Base-by-base conservation (phyloP, 2,329 filamentous ascomycete genomes). In the Pseudocercospora vitis region DNA sequence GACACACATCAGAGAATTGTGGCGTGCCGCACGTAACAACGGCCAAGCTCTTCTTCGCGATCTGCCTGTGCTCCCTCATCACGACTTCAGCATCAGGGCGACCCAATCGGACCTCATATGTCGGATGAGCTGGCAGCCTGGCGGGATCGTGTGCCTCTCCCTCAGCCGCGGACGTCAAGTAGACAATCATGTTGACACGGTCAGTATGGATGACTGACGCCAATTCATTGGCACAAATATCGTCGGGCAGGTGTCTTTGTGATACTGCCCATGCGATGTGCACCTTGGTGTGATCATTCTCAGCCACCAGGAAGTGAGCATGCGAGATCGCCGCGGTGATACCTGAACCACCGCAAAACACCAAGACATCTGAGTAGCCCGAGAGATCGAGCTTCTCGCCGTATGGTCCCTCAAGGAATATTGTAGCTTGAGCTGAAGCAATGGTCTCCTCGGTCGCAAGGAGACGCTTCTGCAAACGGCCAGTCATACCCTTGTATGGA, bases 391-490 rank as follows among this genome's bases (percentile, higher is more conserved):
- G 67, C 3, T 65, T 64, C 24, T 73, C 66, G 3, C 78, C 78
- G 52, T 80, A 80, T 0, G 78, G 78, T 0, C 78, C 78, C 63
- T 81, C 78, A 7, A 80, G 62, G 2, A 80, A 70, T 33, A 80
- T 23, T 3, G 57, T 63, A 6, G 68, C 0, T 61, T 71, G 2
- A 71, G 19, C 37, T 12, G 62, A 12, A 64, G 66, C 9, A 53
- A 59, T 21, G 40, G 61, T 24, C 47, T 58, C 14, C 63, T 62
- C 33, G 63, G 66, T 24, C 50, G 55, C 35, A 67, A 60, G 49
- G 67, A 40, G 37, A 12, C 37, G 16, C 5, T 40, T 19, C 37
- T 40, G 37, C 3, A 81, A 71, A n/a, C 74, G 69, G 4, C 68
- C 71, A 1, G 78, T 81, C 70, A 78, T 79, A 45, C 78, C 77